Evolutionary conservation across 495 filamentous ascomycete genomes (phyloP), one percentile per base, ranked within the genome.

Genomic region (Cercophora scortea): DNA sequence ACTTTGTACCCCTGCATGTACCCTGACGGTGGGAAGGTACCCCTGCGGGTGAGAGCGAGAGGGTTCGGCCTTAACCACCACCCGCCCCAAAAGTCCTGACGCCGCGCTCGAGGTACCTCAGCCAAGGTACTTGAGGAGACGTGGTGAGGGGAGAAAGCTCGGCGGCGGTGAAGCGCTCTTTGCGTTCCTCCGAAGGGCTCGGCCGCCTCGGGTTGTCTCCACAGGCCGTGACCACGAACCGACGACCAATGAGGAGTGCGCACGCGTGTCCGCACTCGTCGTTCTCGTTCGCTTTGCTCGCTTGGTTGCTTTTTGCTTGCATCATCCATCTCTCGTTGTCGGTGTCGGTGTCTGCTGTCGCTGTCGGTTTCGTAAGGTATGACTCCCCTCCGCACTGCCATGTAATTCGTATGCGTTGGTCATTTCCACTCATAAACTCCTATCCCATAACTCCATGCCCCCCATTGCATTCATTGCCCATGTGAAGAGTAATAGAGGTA

Each of bases 11-110:
- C 42, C 15, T 13, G 43, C 8, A 45, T 12, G 18, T 45, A 32
- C 41, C 2, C 6, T 12, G 18, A 19, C 45, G 17, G 15, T 13
- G 15, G 10, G 11, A 17, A 45, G 13, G 36, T 52, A 56, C 49
- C 45, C 53, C 54, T 56, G 53, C 47, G 50, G 35, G 50, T 48
- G 50, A 53, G 45, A 46, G n/a, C n/a, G n/a, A n/a, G n/a, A n/a
- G n/a, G 47, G 50, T 42, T 49, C 46, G 48, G 49, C 45, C 50
- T 51, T 44, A 41, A 39, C 36, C 13, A 10, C 25, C 42, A 12
- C 42, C 42, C 17, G 42, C 42, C 8, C 4, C 47, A 36, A 46
- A 45, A 41, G 55, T 38, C 51, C 56, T 58, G 46, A 39, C 51
- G 49, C 52, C 52, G 51, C 48, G 50, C 45, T 57, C 49, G 42